Conservation (phyloP, 139 green algal genomes). For the Chlorella sp. region DNA sequence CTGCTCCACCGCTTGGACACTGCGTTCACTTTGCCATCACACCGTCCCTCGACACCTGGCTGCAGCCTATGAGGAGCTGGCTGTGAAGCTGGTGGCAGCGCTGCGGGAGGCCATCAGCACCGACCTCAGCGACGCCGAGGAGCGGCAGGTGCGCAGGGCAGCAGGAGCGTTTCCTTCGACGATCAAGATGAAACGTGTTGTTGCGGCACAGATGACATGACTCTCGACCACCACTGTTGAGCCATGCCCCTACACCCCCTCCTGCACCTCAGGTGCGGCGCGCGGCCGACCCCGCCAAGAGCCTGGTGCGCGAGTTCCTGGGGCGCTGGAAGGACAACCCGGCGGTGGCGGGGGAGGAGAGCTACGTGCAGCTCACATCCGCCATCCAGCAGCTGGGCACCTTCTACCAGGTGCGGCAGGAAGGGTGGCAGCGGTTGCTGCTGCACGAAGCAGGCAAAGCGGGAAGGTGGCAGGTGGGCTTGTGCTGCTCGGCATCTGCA, state of each 20-base stretch:
- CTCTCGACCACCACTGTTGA: too few species aligned
- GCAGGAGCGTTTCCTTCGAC: too few species aligned
- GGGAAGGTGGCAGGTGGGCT: too few species aligned
- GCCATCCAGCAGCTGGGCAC: slow-evolving; percentile 46
- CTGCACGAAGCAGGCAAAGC: too few species aligned
- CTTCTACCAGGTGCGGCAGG: slow-evolving; percentile 38
- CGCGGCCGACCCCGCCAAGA: slow-evolving; percentile 52
- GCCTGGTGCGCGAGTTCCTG: slow-evolving; percentile 46
- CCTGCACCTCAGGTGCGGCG: slow-evolving; percentile 30
- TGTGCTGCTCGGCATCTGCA: too few species aligned
- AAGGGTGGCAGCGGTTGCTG: too few species aligned
- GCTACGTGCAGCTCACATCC: slow-evolving; percentile 9
- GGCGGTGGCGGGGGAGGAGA: slow-evolving; percentile 23
- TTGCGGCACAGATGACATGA: too few species aligned
- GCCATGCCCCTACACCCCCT: background rate
- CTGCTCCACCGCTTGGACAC: too few species aligned
- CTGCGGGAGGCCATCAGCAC: slow-evolving; percentile 50
- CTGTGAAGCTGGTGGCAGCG: slow-evolving; percentile 40
- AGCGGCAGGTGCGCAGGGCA: slow-evolving; percentile 45
- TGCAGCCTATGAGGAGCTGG: slow-evolving; percentile 46
- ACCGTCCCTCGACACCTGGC: too few species aligned
- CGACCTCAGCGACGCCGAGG: slow-evolving; percentile 50
- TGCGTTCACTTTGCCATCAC: too few species aligned
- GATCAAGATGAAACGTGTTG: too few species aligned
- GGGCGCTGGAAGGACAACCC: slow-evolving; percentile 30